phyloP scores from a whole-genome alignment of 768 basidiomycete species.

The Pleurotus ostreatus region DNA sequence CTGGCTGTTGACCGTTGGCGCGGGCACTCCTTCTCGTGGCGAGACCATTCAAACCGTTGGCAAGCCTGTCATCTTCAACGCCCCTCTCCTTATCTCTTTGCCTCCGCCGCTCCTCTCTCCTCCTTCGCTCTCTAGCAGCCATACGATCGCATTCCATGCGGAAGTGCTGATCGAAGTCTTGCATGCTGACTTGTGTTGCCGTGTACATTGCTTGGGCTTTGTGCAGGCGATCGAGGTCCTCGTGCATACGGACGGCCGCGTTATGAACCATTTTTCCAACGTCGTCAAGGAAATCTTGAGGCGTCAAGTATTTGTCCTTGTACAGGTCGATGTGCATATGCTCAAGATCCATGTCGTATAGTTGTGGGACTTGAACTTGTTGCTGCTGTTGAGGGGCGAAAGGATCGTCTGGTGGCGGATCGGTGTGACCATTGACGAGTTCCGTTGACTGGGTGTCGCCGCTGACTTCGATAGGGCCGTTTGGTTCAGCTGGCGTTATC shows the following conservation, averaged over 20 bases:
- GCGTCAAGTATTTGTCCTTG: constrained; percentile 81
- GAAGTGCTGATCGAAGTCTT: constrained; percentile 81
- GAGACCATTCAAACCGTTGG: constrained; percentile 31
- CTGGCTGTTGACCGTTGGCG: constrained; percentile 67
- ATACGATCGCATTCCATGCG: constrained; percentile 83
- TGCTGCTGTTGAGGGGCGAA: constrained; percentile 30
- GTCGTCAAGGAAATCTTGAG: constrained; percentile 83
- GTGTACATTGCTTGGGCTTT: constrained; percentile 89
- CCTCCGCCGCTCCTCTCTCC: constrained; percentile 55
- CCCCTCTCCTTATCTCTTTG: constrained; percentile 40
- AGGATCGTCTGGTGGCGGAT: constrained; percentile 31
- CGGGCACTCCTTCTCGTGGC: constrained; percentile 71
- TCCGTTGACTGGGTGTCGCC: constrained; percentile 32
- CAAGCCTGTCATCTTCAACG: constrained; percentile 22
- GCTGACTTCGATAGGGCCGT: constrained; percentile 41
- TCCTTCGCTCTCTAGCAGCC: constrained; percentile 70
- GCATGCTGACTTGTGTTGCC: constrained; percentile 79
- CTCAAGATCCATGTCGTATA: constrained; percentile 90
- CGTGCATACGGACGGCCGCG: constrained; percentile 46
- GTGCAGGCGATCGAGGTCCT: constrained; percentile 72
- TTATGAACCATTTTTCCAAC: constrained; percentile 80
- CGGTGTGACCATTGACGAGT: constrained; percentile 30
- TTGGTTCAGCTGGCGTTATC: constrained; percentile 28
- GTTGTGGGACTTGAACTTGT: constrained; percentile 37
- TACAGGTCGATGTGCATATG: constrained; percentile 84